Conservation (phyloP, 768 basidiomycete genomes). For the Leccinum uliginosum region DNA sequence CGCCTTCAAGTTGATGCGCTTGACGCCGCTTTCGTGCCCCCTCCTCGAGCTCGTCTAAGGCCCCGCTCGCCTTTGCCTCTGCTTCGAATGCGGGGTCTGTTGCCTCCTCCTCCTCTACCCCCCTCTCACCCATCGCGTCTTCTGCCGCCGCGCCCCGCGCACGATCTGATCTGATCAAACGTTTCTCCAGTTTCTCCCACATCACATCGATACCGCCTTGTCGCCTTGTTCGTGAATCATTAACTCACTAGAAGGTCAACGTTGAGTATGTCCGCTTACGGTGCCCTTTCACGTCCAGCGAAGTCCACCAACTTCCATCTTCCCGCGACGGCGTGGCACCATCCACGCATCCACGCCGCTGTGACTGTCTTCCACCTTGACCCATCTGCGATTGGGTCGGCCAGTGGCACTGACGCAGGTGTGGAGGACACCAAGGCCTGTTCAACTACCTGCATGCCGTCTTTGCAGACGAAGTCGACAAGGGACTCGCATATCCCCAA, state of each 20-base stretch:
- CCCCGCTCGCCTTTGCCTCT: too few relatives aligned
- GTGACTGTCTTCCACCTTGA: constrained; percentile 38
- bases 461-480: constrained; percentile 72
- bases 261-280: constrained; percentile 63
- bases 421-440: constrained; percentile 39
- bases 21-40: too few relatives aligned
- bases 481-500: constrained; percentile 83
- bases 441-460: constrained; percentile 54
- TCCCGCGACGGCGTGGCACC: constrained; percentile 47
- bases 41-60: too few relatives aligned
- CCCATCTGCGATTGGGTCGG: constrained; percentile 16
- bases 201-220: constrained; percentile 1
- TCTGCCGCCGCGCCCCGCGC: too few relatives aligned
- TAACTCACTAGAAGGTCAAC: not conserved
- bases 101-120: too few relatives aligned
- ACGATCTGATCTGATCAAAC: not conserved
- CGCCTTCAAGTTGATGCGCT: too few relatives aligned
- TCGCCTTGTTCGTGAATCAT: not conserved
- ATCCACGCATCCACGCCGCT: constrained; percentile 22
- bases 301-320: constrained; percentile 32
- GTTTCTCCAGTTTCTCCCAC: not conserved
- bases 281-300: constrained; percentile 42
- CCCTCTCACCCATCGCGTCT: too few relatives aligned
- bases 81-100: too few relatives aligned
- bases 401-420: too few relatives aligned